Base-by-base conservation (phyloP, 1,139 yeast genomes). In the Candida glucosophila region DNA sequence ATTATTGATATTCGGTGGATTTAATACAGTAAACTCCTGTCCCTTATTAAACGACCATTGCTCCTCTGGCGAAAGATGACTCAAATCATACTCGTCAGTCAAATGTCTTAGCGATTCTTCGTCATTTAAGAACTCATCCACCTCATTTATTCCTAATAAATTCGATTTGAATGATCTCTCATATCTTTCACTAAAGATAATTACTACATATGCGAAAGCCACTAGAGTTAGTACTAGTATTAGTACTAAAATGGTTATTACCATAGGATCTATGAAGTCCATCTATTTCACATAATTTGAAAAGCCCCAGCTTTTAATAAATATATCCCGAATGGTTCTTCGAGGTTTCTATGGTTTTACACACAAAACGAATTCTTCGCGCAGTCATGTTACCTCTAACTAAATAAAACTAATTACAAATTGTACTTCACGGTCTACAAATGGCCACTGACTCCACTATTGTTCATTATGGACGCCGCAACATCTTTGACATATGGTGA, bases 401-500 rank as follows among this genome's bases (percentile, higher is more conserved):
- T n/a, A n/a, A n/a, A n/a, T n/a, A n/a, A n/a, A n/a, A n/a, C n/a
- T n/a, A n/a, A n/a, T n/a, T n/a, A n/a, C n/a, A n/a, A n/a, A n/a
- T n/a, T n/a, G n/a, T n/a, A n/a, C n/a, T n/a, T n/a, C n/a, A n/a
- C n/a, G n/a, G n/a, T n/a, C n/a, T n/a, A n/a, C n/a, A n/a, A n/a
- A n/a, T n/a, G n/a, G n/a, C n/a, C n/a, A n/a, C n/a, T n/a, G n/a
- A 17, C 9, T 10, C 52, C 61, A 35, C 67, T 59, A 28, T 54
- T 49, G 31, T 64, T 64, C 56, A 60, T 47, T 39, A 64, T 56
- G n/a, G 64, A 51, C 25, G 69, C 40, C 5, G 65, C 49, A 16
- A 67, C 67, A 27, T 64, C 70, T 34, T 74, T 65, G n/a, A 86
- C 83, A 41, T 70, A 58, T 3, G 93, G 92, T 36, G 85, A 72